Evolutionary conservation across 1,139 yeast species (phyloP).

Genomic region (Geotrichum cucujoidarum): DNA sequence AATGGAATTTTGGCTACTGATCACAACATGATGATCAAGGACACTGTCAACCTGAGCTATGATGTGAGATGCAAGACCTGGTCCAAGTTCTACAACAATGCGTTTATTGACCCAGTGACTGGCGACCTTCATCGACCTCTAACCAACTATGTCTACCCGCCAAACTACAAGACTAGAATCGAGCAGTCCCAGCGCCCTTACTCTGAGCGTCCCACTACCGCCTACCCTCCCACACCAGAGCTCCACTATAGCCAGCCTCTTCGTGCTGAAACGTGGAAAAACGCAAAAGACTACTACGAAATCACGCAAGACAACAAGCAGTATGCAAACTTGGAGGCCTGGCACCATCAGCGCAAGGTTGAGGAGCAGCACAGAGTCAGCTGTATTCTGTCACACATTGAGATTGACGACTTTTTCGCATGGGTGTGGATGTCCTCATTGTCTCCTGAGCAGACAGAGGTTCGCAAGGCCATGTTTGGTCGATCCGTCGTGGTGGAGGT

Average conservation of each 20-base stretch:
- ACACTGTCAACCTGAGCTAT: conserved; percentile 28
- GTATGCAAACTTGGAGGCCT: conserved; percentile 12
- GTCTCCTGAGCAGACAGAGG: conserved; percentile 67
- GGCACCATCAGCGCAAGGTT: conserved; percentile 17
- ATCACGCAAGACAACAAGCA: conserved; percentile 12
- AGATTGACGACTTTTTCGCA: conserved; percentile 79
- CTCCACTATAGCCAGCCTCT: conserved; percentile 5
- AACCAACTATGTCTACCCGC: conserved; percentile 33
- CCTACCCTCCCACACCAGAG: conserved; percentile 27
- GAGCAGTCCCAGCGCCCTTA: conserved; percentile 26
- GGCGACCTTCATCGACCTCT: conserved; percentile 31
- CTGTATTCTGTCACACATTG: conserved; percentile 58
- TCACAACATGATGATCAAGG: conserved; percentile 29
- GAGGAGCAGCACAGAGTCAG: conserved; percentile 34
- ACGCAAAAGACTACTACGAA: conserved; percentile 12
- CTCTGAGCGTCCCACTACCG: conserved; percentile 26
- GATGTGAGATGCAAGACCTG: conserved; percentile 44
- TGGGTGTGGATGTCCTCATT: conserved; percentile 88
- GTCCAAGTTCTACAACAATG: conserved; percentile 38
- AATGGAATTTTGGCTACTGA: conserved; percentile 30
- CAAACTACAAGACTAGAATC: conserved; percentile 26
- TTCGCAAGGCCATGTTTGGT: conserved; percentile 67
- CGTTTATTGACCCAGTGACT: conserved; percentile 31
- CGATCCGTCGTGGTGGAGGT: conserved; percentile 73
- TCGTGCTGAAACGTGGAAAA: conserved; percentile 16